Conservation (phyloP, 306 rosid genomes). For the Vigna angularis region DNA sequence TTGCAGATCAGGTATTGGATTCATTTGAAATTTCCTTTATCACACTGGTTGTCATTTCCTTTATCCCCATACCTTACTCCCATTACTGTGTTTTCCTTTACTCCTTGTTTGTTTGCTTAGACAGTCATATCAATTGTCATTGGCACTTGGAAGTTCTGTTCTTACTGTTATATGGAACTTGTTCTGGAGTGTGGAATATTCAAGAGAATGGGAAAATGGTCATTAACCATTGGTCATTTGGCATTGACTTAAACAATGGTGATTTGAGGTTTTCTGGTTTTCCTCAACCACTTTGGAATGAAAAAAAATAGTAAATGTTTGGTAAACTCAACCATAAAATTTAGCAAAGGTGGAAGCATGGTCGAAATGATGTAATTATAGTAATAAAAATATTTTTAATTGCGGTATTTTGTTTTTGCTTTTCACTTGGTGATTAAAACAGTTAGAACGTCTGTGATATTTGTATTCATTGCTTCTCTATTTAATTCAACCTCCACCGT, state of each 20-base stretch:
- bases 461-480: not conserved
- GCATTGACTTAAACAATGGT: conserved; percentile 14
- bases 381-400: not conserved
- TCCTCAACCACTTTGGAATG: conserved; percentile 2
- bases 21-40: conserved; percentile 35
- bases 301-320: not conserved
- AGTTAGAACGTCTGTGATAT: not conserved
- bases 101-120: conserved; percentile 26
- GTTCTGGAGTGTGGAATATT: conserved; percentile 28
- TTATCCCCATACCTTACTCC: conserved; percentile 12
- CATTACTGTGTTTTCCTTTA: not conserved
- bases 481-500: not conserved
- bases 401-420: not conserved
- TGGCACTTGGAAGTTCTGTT: conserved; percentile 31
- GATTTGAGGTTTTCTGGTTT: not conserved
- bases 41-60: conserved; percentile 10
- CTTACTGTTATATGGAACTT: conserved; percentile 29
- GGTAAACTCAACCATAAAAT: not conserved
- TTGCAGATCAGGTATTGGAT: conserved; percentile 99
- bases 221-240: conserved; percentile 28
- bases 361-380: not conserved
- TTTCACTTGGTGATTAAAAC: not conserved
- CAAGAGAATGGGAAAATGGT: conserved; percentile 19
- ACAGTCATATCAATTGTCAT: conserved; percentile 11
- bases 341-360: not conserved